Percentiles rank a stretch among this genome's conserved stretches.
Evolutionary conservation across 2,329 filamentous ascomycete genomes (phyloP).

Genomic region (Dactylonectria macrodidyma): DNA sequence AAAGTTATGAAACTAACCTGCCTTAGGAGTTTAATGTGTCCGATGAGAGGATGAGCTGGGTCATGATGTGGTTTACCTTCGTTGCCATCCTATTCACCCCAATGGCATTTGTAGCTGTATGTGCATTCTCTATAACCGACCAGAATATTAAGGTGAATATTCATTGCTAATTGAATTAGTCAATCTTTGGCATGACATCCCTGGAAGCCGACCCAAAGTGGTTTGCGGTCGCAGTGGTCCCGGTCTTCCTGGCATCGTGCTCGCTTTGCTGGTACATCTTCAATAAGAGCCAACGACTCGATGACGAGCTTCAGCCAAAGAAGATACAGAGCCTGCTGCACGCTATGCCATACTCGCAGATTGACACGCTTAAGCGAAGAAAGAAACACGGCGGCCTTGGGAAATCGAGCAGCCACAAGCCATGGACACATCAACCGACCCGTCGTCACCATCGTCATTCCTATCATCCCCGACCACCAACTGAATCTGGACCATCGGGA

Average conservation of each 20-base stretch:
- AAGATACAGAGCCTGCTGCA: background rate
- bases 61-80: constrained; percentile 28
- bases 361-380: background rate
- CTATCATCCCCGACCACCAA: background rate
- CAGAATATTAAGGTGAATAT: no score
- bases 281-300: constrained; percentile 12
- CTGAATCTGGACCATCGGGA: background rate
- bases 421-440: background rate
- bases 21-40: constrained; percentile 11
- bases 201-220: constrained; percentile 20
- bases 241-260: constrained; percentile 11
- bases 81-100: constrained; percentile 25
- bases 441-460: background rate
- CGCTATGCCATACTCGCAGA: constrained; percentile 15
- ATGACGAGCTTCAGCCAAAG: constrained; percentile 14
- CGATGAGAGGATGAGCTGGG: constrained; percentile 27
- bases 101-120: constrained; percentile 18
- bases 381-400: background rate
- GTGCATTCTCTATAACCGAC: background rate
- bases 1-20: background rate
- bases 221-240: constrained; percentile 10
- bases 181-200: constrained; percentile 26
- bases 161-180: background rate
- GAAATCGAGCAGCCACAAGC: background rate
- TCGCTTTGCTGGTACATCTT: constrained; percentile 16